Evolutionary conservation across 108 stramenopile species (phyloP).

Genomic region (Pseudonitzschia multistriata): DNA sequence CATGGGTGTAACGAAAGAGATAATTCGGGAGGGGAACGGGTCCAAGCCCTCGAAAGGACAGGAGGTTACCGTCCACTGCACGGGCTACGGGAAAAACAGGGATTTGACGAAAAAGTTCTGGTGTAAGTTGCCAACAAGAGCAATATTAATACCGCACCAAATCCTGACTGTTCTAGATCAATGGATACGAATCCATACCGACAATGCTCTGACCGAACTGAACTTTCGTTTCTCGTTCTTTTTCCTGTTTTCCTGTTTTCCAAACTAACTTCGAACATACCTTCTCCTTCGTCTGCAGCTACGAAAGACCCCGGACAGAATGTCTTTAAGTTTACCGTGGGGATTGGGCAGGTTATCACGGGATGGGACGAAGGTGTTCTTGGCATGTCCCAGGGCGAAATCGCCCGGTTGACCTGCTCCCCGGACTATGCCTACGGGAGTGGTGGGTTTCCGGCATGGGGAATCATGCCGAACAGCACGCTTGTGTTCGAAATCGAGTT

Average conservation of each 20-base stretch:
- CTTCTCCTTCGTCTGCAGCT: slow-evolving; percentile 16
- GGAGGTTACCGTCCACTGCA: slow-evolving; percentile 88
- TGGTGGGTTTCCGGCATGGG: slow-evolving; percentile 86
- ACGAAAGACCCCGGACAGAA: slow-evolving; percentile 92
- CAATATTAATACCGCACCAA: not conserved
- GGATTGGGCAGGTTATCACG: slow-evolving; percentile 71
- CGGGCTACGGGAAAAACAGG: slow-evolving; percentile 88
- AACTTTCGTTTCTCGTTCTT: not conserved
- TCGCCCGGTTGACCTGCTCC: slow-evolving; percentile 80
- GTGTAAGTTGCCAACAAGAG: slow-evolving; percentile 16
- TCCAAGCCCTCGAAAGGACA: slow-evolving; percentile 65
- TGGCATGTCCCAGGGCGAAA: slow-evolving; percentile 78
- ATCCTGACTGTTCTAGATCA: not conserved
- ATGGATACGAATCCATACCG: not conserved
- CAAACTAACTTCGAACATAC: too few species aligned
- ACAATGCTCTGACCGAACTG: not conserved
- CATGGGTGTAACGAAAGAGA: slow-evolving; percentile 85
- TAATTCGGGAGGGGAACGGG: slow-evolving; percentile 63
- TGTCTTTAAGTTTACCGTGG: slow-evolving; percentile 85
- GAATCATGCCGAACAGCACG: slow-evolving; percentile 86
- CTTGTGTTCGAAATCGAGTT: slow-evolving; percentile 86
- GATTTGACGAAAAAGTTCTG: slow-evolving; percentile 86
- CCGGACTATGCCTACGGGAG: slow-evolving; percentile 93
- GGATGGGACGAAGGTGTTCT: slow-evolving; percentile 93
- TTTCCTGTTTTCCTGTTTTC: not conserved